Base-by-base conservation (phyloP, 768 basidiomycete species). In the Cystofilobasidium capitatum region DNA sequence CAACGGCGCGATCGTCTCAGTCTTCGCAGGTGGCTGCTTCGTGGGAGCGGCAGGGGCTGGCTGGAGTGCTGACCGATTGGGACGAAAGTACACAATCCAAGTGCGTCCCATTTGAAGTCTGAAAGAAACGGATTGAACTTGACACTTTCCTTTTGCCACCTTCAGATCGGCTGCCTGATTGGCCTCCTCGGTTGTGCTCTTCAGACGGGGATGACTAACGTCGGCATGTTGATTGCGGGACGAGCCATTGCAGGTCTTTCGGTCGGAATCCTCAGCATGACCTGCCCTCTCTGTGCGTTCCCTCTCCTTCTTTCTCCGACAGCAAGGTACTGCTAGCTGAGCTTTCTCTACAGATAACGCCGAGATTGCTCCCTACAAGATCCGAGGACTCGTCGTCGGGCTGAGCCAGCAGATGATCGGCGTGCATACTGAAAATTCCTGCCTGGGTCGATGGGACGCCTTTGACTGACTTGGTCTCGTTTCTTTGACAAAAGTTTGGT, bases 41-140 rank as follows among this genome's bases (percentile, higher is more conserved):
- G 40, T 58, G 31, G 51, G 49, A 49, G 49, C 78, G 76, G 35
- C 81, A 79, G 64, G 79, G 82, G 78, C 81, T 81, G 65, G 79
- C 83, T 10, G 58, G 29, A 17, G 84, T 83, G 7, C 85, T 85
- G 10, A 83, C 85, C 37, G 81, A 86, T 26, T 86, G 87, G 17
- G 79, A 81, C 57, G 85, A 86, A 49, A 49, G 45, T 24, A n/a
- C 45, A n/a, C 45, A 24, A 49, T 49, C 20, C 45, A 49, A 24
- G 45, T 20, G 45, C 6, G 45, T 49, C 45, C 13, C 20, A 16
- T 22, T n/a, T 24, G 20, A 8, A 49, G 45, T 16, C 24, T 20
- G 45, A 24, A 8, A 22, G 45, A 8, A 12, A 49, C 17, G 8
- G 45, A n/a, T 9, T 24, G 10, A 24, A n/a, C n/a, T n/a, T 24